These are phyloP conservation scores for Fraxinus sp. DNA, from an alignment of 305 asterid species.

Conservation along the genomic window DNA sequence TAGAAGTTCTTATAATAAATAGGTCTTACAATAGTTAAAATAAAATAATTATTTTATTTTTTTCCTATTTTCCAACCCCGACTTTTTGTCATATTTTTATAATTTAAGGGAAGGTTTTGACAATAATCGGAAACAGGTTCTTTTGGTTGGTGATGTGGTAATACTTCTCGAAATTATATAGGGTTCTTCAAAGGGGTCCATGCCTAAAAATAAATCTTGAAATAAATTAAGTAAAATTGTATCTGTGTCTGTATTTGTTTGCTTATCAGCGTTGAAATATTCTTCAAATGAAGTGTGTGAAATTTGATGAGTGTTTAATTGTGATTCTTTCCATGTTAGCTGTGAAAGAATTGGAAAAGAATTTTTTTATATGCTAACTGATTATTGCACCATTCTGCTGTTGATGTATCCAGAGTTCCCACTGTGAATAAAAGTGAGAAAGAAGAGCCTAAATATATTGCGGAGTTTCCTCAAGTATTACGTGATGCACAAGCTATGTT, in stretches of 20 bases:
- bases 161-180: neutral
- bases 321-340: slow-evolving; percentile 10
- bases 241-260: neutral
- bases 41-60: too few relatives aligned
- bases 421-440: slow-evolving; percentile 52
- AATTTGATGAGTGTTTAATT: neutral
- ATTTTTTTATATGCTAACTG: slow-evolving; percentile 14
- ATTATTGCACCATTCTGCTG: slow-evolving; percentile 17
- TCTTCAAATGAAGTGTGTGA: slow-evolving; percentile 3
- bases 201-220: slow-evolving; percentile 1
- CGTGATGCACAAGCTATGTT: slow-evolving; percentile 70
- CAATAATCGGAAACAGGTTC: neutral
- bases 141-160: neutral
- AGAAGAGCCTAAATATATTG: slow-evolving; percentile 77
- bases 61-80: neutral
- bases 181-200: neutral
- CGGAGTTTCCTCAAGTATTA: slow-evolving; percentile 81
- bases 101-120: neutral
- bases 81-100: neutral
- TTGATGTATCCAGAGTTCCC: slow-evolving; percentile 54
- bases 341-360: neutral
- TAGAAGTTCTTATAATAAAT: neutral
- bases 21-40: too few relatives aligned
- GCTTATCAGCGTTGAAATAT: neutral
- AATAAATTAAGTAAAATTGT: neutral